phyloP scores from a whole-genome alignment of 176 grass and related monocot species.

The Avena atlantica region DNA sequence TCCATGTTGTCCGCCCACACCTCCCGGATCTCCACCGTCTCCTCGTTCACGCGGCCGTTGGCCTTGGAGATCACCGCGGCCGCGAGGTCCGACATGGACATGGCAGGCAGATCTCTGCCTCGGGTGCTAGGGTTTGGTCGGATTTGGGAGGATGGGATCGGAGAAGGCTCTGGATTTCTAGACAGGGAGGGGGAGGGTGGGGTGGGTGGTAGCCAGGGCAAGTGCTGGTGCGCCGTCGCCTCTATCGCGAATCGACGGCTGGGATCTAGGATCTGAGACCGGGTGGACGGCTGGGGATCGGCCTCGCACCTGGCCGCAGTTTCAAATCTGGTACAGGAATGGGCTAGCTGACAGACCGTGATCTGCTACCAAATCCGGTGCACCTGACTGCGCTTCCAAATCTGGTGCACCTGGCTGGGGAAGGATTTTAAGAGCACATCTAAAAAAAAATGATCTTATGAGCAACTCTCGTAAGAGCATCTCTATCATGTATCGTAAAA shows the following conservation, averaged over 20 bases:
- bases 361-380: too few species aligned
- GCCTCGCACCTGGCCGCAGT: neutral
- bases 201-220: conserved; percentile 28
- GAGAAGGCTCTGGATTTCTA: conserved; percentile 40
- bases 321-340: neutral
- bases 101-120: neutral
- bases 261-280: neutral
- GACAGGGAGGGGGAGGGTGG: neutral
- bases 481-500: too few species aligned
- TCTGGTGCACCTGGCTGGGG: too few species aligned
- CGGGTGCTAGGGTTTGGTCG: conserved; percentile 45
- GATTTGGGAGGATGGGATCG: neutral
- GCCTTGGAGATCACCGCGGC: conserved; percentile 40
- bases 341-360: too few species aligned
- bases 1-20: conserved; percentile 95
- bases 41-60: conserved; percentile 38
- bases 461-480: too few species aligned
- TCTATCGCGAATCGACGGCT: conserved; percentile 44
- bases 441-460: too few species aligned
- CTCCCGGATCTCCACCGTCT: conserved; percentile 96
- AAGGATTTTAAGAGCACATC: too few species aligned
- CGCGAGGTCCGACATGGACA: conserved; percentile 42
- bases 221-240: conserved; percentile 16
- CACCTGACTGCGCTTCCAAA: too few species aligned
- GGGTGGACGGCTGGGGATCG: neutral